Evolutionary conservation across 2,329 filamentous ascomycete genomes (phyloP).

Genomic region (Calonectria pauciramosa): DNA sequence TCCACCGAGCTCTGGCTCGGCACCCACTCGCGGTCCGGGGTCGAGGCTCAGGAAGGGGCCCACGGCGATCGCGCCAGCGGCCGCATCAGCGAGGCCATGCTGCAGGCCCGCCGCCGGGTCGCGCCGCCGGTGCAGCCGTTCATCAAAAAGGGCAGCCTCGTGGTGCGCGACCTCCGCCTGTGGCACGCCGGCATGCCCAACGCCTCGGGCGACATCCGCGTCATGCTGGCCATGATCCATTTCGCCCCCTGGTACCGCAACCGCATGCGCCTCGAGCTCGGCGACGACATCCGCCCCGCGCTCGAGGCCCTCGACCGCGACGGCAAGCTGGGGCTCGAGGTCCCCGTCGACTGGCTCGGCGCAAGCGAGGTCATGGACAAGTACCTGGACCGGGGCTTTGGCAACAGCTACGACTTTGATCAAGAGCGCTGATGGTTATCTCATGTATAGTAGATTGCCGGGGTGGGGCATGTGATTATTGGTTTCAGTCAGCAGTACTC

Average conservation of each 20-base stretch:
- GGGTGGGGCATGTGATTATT: background rate
- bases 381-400: conserved; percentile 70
- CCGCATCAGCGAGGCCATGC: conserved; percentile 57
- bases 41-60: conserved; percentile 60
- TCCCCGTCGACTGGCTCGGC: conserved; percentile 64
- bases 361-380: conserved; percentile 56
- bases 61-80: conserved; percentile 68
- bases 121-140: conserved; percentile 64
- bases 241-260: conserved; percentile 72
- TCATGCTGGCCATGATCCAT: conserved; percentile 74
- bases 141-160: conserved; percentile 67
- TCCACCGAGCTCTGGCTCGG: conserved; percentile 73
- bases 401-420: conserved; percentile 74
- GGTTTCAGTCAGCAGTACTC: background rate
- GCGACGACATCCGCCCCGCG: conserved; percentile 61
- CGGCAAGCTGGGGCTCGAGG: conserved; percentile 56
- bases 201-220: conserved; percentile 59
- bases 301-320: conserved; percentile 59
- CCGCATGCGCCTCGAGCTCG: conserved; percentile 68
- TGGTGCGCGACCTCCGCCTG: conserved; percentile 71
- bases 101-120: conserved; percentile 53
- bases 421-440: conserved; percentile 54
- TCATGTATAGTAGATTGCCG: background rate
- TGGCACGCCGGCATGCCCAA: conserved; percentile 78
- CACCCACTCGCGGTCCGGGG: conserved; percentile 57